phyloP scores from a whole-genome alignment of 371 early-diverging fungal species.

The Apophysomyces elegans region DNA sequence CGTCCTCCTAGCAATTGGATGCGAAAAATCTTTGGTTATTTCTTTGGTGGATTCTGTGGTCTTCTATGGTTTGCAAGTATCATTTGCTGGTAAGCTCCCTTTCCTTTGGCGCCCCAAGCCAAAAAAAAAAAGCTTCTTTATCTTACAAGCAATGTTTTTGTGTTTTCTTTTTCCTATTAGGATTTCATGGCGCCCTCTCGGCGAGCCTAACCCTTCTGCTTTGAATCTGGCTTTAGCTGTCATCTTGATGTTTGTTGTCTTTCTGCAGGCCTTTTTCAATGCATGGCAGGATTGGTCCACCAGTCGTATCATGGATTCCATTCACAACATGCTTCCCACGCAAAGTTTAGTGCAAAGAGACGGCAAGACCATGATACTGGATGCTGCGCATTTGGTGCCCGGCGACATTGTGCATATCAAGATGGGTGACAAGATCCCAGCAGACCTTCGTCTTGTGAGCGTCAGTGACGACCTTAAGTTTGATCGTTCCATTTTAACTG shows the following conservation, averaged over 20 bases:
- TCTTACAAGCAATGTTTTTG: too few species aligned
- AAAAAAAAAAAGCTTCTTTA: too few species aligned
- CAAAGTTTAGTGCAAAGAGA: conserved; percentile 64
- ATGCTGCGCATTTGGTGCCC: conserved; percentile 44
- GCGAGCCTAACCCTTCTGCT: conserved; percentile 39
- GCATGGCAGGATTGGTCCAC: conserved; percentile 81
- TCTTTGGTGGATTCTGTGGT: conserved; percentile 50
- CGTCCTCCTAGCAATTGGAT: conserved; percentile 51
- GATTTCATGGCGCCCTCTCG: conserved; percentile 46
- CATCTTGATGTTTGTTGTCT: conserved; percentile 61
- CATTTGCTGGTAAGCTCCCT: conserved; percentile 33
- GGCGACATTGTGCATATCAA: conserved; percentile 69
- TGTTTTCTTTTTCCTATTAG: not conserved
- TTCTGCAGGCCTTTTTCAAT: conserved; percentile 66
- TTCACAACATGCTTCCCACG: conserved; percentile 72
- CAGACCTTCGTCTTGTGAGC: conserved; percentile 66
- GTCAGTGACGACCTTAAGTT: conserved; percentile 63
- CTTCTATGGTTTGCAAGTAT: conserved; percentile 49
- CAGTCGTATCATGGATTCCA: conserved; percentile 72
- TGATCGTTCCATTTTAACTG: conserved; percentile 73
- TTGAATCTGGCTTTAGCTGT: conserved; percentile 42
- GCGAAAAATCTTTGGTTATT: conserved; percentile 45
- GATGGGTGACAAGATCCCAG: conserved; percentile 73
- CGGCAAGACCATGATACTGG: conserved; percentile 49
- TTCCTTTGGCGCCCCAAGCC: too few species aligned